Conservation (phyloP, 768 basidiomycete species). For the Imleria badia region DNA sequence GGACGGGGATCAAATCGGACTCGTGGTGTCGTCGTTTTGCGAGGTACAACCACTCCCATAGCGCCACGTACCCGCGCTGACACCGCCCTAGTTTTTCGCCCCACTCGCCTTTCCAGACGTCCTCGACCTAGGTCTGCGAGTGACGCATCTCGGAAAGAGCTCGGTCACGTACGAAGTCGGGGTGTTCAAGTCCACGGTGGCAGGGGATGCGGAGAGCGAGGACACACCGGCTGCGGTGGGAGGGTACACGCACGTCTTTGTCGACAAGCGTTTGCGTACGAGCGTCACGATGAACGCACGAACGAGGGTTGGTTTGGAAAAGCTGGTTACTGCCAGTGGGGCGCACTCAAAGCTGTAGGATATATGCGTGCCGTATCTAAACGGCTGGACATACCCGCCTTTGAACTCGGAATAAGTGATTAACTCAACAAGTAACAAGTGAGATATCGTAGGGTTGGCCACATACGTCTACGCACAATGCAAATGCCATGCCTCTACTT, state of each 20-base stretch:
- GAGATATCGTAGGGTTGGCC: too few relatives aligned
- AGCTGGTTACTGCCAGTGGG: neutral
- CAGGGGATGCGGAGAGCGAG: neutral
- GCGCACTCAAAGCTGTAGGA: constrained; percentile 19
- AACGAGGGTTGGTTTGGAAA: constrained; percentile 46
- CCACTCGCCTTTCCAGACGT: constrained; percentile 74
- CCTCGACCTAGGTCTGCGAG: constrained; percentile 68
- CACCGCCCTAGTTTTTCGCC: constrained; percentile 53
- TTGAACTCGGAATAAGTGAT: too few relatives aligned
- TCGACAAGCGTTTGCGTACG: constrained; percentile 57
- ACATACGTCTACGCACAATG: neutral
- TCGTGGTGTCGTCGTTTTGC: constrained; percentile 78
- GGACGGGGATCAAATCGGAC: constrained; percentile 51
- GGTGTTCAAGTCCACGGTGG: constrained; percentile 50
- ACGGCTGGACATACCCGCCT: neutral
- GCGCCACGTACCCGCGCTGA: too few relatives aligned
- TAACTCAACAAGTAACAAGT: neutral
- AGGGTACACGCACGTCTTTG: constrained; percentile 84
- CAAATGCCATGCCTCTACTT: constrained; percentile 1
- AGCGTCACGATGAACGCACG: constrained; percentile 46
- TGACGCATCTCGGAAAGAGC: constrained; percentile 65
- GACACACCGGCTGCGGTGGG: constrained; percentile 43
- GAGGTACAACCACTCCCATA: constrained; percentile 31
- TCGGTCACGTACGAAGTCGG: constrained; percentile 82
- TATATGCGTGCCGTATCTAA: too few relatives aligned